These are phyloP conservation scores for Chamaecrista fasciculata DNA, from an alignment of 306 rosid species.

Conservation along the genomic window DNA sequence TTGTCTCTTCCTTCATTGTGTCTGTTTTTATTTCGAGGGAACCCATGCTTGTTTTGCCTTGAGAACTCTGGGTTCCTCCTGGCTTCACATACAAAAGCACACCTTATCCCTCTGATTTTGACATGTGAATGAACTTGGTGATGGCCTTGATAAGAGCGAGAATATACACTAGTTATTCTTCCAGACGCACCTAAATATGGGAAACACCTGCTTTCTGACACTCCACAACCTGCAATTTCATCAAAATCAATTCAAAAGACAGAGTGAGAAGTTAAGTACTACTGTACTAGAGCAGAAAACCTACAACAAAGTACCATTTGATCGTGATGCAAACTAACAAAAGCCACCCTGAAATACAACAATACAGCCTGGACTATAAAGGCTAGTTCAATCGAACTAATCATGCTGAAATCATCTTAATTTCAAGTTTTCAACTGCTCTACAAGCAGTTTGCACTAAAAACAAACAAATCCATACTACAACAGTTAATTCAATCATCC, in stretches of 20 bases:
- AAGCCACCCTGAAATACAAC: neutral
- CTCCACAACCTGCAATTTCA: conserved; percentile 53
- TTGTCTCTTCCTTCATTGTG: conserved; percentile 62
- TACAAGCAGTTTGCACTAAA: conserved; percentile 3
- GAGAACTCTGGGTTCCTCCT: conserved; percentile 73
- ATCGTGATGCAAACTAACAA: neutral
- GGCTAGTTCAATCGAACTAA: neutral
- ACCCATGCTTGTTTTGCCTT: conserved; percentile 62
- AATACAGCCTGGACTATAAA: conserved; percentile 6
- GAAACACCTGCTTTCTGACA: conserved; percentile 56
- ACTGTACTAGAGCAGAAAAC: neutral
- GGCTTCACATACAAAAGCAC: conserved; percentile 59
- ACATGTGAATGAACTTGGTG: conserved; percentile 44
- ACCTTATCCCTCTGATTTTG: conserved; percentile 40
- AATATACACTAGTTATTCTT: conserved; percentile 45
- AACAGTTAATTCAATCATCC: conserved; percentile 11
- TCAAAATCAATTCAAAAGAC: conserved; percentile 15
- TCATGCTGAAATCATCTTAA: conserved; percentile 5
- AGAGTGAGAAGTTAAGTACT: neutral
- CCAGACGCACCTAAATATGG: conserved; percentile 57
- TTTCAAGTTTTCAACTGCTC: conserved; percentile 1
- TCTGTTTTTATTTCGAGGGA: conserved; percentile 62
- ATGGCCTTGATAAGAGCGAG: conserved; percentile 43
- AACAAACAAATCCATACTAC: conserved; percentile 3
- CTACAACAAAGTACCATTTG: neutral